These are phyloP conservation scores for Cenchrus fungigraminus DNA, from an alignment of 176 grass and related monocot species.

Conservation along the genomic window DNA sequence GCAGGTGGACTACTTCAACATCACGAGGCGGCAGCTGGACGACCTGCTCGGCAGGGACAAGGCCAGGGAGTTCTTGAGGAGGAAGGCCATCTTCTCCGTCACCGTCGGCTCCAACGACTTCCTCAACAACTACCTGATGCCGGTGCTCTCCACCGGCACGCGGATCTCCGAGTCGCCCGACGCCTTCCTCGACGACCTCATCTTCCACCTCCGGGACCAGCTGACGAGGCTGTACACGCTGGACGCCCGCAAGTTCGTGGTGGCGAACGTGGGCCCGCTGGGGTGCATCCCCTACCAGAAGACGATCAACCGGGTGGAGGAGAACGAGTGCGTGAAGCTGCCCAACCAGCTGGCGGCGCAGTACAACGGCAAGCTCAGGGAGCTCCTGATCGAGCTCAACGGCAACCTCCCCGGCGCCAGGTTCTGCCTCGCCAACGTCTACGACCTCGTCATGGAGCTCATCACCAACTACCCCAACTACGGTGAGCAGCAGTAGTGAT, in stretches of 20 bases:
- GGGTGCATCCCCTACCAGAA: constrained; percentile 99
- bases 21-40: constrained; percentile 63
- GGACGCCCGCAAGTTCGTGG: constrained; percentile 81
- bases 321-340: constrained; percentile 75
- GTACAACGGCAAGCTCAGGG: constrained; percentile 66
- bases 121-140: constrained; percentile 97
- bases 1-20: constrained; percentile 95
- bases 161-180: constrained; percentile 67
- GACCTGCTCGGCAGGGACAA: constrained; percentile 54
- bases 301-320: constrained; percentile 59
- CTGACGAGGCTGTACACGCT: constrained; percentile 79
- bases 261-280: constrained; percentile 87
- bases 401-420: constrained; percentile 53
- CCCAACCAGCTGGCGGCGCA: constrained; percentile 76
- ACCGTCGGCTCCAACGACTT: constrained; percentile 94
- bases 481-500: constrained; percentile 17
- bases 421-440: constrained; percentile 91
- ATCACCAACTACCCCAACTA: constrained; percentile 68
- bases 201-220: constrained; percentile 70
- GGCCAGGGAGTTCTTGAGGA: constrained; percentile 47
- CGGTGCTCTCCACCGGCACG: constrained; percentile 63
- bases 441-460: constrained; percentile 80
- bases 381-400: constrained; percentile 73
- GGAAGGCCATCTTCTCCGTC: constrained; percentile 83
- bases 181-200: constrained; percentile 64